phyloP scores from a whole-genome alignment of 768 basidiomycete species.

The Mrakia gelida region DNA sequence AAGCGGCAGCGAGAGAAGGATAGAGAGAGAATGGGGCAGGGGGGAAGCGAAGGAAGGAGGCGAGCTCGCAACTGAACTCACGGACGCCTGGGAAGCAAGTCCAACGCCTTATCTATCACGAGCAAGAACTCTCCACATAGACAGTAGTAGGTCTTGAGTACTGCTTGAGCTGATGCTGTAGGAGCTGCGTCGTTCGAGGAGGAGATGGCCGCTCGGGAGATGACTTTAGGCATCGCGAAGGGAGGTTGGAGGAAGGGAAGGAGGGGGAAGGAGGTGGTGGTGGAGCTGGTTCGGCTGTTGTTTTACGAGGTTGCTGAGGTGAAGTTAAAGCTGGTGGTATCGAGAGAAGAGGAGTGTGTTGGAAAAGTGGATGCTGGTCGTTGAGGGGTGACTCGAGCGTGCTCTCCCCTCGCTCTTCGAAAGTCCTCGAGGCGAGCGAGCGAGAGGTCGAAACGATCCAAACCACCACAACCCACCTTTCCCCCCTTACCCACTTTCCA shows the following conservation, averaged over 20 bases:
- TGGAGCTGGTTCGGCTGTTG: too few relatives aligned
- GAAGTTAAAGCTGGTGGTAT: background rate
- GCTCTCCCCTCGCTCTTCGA: too few relatives aligned
- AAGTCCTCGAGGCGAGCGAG: background rate
- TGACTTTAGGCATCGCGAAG: conserved; percentile 75
- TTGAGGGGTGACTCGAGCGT: background rate
- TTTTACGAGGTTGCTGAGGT: too few relatives aligned
- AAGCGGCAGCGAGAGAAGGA: too few relatives aligned
- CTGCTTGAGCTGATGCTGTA: conserved; percentile 41
- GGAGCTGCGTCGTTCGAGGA: conserved; percentile 58
- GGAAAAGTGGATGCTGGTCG: background rate
- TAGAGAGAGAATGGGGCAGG: background rate
- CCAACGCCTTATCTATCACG: conserved; percentile 44
- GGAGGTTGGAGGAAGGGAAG: background rate
- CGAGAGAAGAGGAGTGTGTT: background rate
- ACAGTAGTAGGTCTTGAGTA: conserved; percentile 46
- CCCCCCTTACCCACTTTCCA: background rate
- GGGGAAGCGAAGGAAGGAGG: background rate
- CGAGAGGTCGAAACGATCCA: background rate
- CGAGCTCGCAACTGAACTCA: conserved; percentile 32
- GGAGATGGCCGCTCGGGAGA: conserved; percentile 81
- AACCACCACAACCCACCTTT: background rate
- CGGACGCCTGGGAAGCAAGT: conserved; percentile 42
- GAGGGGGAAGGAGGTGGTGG: background rate
- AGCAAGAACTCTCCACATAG: conserved; percentile 46